Conservation (phyloP, 345 rosid genomes). For the Stellera chamaejasme region DNA sequence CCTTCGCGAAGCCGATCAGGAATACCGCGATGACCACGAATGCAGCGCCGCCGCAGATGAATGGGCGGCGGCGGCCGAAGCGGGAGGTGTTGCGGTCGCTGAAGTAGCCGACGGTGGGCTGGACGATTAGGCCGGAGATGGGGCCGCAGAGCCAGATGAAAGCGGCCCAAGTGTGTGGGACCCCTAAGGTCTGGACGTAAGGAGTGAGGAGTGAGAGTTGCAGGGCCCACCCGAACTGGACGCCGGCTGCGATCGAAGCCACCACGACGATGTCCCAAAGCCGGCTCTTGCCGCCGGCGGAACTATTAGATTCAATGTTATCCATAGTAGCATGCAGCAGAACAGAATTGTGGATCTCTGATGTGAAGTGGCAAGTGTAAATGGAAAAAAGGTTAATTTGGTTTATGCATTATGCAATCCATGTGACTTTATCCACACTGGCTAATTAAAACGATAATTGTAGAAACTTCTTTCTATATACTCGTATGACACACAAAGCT, state of each 20-base stretch:
- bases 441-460: too few relatives aligned
- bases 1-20: constrained; percentile 80
- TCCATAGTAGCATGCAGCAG: background rate
- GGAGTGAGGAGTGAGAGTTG: constrained; percentile 87
- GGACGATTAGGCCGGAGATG: constrained; percentile 78
- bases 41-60: constrained; percentile 46
- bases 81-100: constrained; percentile 72
- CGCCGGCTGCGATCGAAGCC: constrained; percentile 76
- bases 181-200: constrained; percentile 74
- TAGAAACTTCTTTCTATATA: too few relatives aligned
- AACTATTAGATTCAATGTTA: background rate
- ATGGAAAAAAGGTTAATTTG: too few relatives aligned
- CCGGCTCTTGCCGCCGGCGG: constrained; percentile 1
- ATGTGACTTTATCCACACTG: too few relatives aligned
- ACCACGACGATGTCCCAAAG: constrained; percentile 50
- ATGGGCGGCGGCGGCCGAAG: constrained; percentile 89
- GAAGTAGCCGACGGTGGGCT: constrained; percentile 77
- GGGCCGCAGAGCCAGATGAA: constrained; percentile 95
- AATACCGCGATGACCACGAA: constrained; percentile 52
- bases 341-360: too few relatives aligned
- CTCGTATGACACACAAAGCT: too few relatives aligned
- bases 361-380: too few relatives aligned
- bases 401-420: too few relatives aligned
- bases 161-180: constrained; percentile 84
- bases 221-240: constrained; percentile 94